Base-by-base conservation (phyloP, 345 rosid genomes). In the Eucalyptus polyanthemos region DNA sequence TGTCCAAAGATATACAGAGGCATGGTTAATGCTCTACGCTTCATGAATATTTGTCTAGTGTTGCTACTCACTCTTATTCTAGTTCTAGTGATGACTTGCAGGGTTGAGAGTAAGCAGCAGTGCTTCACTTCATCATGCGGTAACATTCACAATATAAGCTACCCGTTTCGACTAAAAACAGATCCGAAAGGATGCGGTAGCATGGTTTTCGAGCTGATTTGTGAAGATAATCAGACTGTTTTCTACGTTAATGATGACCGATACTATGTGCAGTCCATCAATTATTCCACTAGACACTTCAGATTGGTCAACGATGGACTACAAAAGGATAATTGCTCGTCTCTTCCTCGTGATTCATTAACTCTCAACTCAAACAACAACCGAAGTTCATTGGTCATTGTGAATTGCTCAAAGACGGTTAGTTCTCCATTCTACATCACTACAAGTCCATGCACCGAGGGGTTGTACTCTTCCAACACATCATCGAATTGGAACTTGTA, bases 221-320 rank as follows among this genome's bases (percentile, higher is more conserved):
- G 80, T 31, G 42, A 67, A 31, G 42, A 31, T 31, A 8, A 67
- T 67, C 42, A 2, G 3, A 0, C 12, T 15, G 6, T 67, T 67
- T 0, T 15, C 0, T 4, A 15, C 0, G 0, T 0, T 4, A 0
- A 0, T 0, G 42, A 7, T 67, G 40, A 0, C 1, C 80, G 24
- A 15, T 15, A 2, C 22, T 67, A 67, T 15, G 80, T 67, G 80
- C 80, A 16, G 0, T 67, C 42, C 3, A 67, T 67, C 42, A 15
- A 67, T 31, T 67, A 67, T 67, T 7, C 22, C 12, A 4, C 6
- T 4, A 1, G 1, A 4, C 0, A 15, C 4, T 0, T 67, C 4
- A 31, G 0, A 14, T 15, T 4, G 0, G 22, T 67, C 6, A 2
- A 31, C 1, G 22, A 4, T 4, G 22, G 80, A 5, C 3, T 31